phyloP scores from a whole-genome alignment of 2,329 filamentous ascomycete genomes.

The Colletotrichum sp. region DNA sequence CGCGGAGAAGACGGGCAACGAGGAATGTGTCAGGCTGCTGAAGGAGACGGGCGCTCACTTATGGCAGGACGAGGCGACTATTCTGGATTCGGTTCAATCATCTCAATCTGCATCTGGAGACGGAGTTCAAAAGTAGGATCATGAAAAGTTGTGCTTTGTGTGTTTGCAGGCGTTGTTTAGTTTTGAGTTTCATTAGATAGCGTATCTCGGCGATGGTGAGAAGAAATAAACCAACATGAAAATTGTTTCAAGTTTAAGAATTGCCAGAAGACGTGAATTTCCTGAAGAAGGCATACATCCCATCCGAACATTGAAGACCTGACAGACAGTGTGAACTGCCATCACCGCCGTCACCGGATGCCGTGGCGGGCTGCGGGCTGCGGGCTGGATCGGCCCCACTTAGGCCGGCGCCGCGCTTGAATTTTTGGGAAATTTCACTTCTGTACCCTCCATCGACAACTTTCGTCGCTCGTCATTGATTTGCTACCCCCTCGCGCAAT shows the following conservation, averaged over 20 bases:
- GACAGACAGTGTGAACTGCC: neutral
- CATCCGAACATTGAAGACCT: neutral
- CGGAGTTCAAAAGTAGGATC: constrained; percentile 11
- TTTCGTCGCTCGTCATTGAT: neutral
- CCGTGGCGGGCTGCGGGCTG: neutral
- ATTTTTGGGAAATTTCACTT: constrained; percentile 4
- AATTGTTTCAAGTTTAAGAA: neutral
- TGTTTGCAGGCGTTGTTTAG: neutral
- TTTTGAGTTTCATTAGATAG: neutral
- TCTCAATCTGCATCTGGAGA: constrained; percentile 9
- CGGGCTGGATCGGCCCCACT: neutral
- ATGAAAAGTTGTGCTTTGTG: neutral
- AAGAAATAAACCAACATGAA: neutral
- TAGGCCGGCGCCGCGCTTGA: neutral
- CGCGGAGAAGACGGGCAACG: constrained; percentile 62
- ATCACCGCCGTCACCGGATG: neutral
- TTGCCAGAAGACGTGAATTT: neutral
- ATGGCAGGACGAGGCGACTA: constrained; percentile 46
- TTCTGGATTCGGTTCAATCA: constrained; percentile 15
- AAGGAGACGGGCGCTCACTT: constrained; percentile 65
- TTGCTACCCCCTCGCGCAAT: neutral
- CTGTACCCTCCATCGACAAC: neutral
- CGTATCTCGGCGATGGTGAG: neutral
- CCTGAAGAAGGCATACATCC: neutral
- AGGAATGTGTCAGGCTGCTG: constrained; percentile 58